Conservation (phyloP, 176 grass and related monocot species). For the Olyra latifolia region DNA sequence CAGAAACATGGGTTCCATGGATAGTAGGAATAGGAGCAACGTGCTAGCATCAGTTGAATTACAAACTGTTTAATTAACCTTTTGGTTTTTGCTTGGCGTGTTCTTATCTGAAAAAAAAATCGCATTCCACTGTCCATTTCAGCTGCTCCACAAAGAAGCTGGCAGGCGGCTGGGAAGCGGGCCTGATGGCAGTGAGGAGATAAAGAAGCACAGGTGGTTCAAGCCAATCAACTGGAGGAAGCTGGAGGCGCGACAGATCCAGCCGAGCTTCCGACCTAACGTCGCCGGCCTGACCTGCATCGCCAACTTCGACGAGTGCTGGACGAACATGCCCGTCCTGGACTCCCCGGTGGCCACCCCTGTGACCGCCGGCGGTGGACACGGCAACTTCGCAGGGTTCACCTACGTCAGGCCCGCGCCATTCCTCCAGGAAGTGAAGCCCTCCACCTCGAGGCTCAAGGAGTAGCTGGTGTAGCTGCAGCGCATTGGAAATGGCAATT, state of each 20-base stretch:
- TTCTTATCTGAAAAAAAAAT: conserved; percentile 7
- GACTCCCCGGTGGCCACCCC: conserved; percentile 84
- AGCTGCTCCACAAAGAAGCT: conserved; percentile 87
- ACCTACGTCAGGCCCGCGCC: conserved; percentile 69
- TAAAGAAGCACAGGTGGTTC: conserved; percentile 96
- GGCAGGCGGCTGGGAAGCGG: conserved; percentile 71
- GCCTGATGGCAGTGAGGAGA: conserved; percentile 52
- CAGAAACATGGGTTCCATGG: neutral
- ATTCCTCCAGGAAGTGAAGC: conserved; percentile 49
- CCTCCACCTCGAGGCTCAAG: conserved; percentile 37
- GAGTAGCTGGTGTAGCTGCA: neutral
- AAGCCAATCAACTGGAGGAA: conserved; percentile 89
- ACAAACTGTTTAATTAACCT: neutral
- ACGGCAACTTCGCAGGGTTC: conserved; percentile 69
- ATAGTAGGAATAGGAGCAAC: neutral
- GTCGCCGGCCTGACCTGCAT: conserved; percentile 65
- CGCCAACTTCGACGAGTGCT: conserved; percentile 78
- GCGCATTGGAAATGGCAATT: conserved; percentile 8
- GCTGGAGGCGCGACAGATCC: conserved; percentile 72
- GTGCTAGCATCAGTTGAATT: neutral
- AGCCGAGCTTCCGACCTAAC: conserved; percentile 80
- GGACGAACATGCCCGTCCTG: conserved; percentile 71
- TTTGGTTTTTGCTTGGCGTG: neutral
- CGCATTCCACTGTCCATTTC: neutral
- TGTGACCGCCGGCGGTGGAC: conserved; percentile 37